Evolutionary conservation across 2,329 filamentous ascomycete genomes (phyloP).

Genomic region (Phialophora macrospora): DNA sequence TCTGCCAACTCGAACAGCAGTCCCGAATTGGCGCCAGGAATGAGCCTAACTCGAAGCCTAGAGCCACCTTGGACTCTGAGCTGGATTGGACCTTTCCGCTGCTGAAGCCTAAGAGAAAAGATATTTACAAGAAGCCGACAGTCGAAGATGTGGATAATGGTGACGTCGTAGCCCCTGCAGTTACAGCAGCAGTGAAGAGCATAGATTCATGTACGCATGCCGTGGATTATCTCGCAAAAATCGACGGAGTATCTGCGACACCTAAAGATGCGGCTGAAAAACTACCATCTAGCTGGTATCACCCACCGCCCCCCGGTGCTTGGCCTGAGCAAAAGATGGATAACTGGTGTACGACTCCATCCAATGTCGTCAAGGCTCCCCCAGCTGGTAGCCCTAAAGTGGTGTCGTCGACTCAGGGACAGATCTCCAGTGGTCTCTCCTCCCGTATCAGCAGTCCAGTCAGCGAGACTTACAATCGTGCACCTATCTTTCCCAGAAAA

Average conservation of each 20-base stretch:
- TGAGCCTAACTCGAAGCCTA: constrained; percentile 12
- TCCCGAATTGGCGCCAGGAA: not conserved
- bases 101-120: constrained; percentile 12
- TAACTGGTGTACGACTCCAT: constrained; percentile 6
- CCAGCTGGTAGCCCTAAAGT: not conserved
- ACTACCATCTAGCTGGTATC: constrained; percentile 2
- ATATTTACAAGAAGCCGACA: constrained; percentile 25
- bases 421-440: constrained; percentile 7
- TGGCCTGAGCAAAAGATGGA: constrained; percentile 30
- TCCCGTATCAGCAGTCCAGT: constrained; percentile 16
- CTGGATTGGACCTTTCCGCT: not conserved
- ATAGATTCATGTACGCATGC: not conserved
- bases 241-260: not conserved
- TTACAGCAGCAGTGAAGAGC: not conserved
- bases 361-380: not conserved
- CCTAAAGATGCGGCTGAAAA: constrained; percentile 34
- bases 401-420: not conserved
- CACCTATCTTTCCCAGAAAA: constrained; percentile 24
- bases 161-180: not conserved
- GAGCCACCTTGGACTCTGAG: not conserved
- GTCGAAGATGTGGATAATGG: constrained; percentile 29
- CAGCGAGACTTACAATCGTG: constrained; percentile 9
- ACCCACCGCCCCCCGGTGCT: constrained; percentile 38
- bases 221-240: not conserved
- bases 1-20: constrained; percentile 32